Conservation (phyloP, 768 basidiomycete genomes). For the Leccinellum albellum region DNA sequence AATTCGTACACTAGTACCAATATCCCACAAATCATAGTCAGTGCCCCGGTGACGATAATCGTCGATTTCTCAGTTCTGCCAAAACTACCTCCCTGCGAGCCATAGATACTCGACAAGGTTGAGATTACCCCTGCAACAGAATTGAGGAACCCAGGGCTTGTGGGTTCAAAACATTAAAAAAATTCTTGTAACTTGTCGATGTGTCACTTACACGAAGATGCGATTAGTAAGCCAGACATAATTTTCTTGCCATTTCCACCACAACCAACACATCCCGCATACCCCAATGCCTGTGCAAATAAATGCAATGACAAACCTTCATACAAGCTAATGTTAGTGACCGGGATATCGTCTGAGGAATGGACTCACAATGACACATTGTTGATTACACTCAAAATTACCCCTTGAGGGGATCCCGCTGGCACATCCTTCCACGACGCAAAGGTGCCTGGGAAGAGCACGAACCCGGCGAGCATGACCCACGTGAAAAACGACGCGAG, state of each 20-base stretch:
- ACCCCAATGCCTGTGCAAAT: constrained; percentile 52
- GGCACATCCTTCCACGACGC: constrained; percentile 35
- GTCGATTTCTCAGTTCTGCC: constrained; percentile 43
- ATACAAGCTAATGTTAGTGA: constrained; percentile 1
- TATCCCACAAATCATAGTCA: constrained; percentile 40
- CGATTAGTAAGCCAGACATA: constrained; percentile 58
- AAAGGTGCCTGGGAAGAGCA: constrained; percentile 62
- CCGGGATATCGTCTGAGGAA: background rate
- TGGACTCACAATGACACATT: constrained; percentile 44
- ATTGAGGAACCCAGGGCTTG: constrained; percentile 55
- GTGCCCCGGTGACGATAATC: constrained; percentile 42
- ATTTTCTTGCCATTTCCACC: constrained; percentile 58
- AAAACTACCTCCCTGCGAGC: constrained; percentile 44
- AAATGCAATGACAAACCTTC: constrained; percentile 51
- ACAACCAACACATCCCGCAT: constrained; percentile 53
- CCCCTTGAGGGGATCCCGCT: constrained; percentile 29
- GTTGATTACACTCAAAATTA: constrained; percentile 37
- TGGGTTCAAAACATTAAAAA: constrained; percentile 1
- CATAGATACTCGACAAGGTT: constrained; percentile 49
- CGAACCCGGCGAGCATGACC: constrained; percentile 59
- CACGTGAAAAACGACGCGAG: constrained; percentile 59
- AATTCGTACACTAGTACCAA: constrained; percentile 41
- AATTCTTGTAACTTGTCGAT: background rate
- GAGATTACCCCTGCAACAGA: constrained; percentile 55
- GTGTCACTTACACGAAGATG: constrained; percentile 47